Evolutionary conservation across 116 monocot species (phyloP).

Genomic region (Trichopus zeylanicus): DNA sequence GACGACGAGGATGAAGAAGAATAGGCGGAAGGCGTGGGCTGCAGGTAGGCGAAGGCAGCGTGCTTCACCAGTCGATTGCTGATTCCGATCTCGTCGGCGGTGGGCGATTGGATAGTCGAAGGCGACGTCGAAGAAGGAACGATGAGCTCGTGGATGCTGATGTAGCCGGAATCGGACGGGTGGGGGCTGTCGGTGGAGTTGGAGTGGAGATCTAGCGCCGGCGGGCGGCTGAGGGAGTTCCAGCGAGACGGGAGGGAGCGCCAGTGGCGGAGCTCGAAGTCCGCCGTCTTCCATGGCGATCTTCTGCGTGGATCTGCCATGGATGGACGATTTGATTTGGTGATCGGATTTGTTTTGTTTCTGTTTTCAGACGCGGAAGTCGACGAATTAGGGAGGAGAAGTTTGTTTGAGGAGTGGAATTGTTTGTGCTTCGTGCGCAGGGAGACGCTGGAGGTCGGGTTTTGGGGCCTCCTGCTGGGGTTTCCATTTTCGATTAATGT

Average conservation of each 20-base stretch:
- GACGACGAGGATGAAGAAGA: not conserved
- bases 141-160: slow-evolving; percentile 3
- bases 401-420: too few relatives aligned
- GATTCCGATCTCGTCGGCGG: slow-evolving; percentile 11
- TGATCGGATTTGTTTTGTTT: too few relatives aligned
- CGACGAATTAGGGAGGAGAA: too few relatives aligned
- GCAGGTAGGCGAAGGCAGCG: slow-evolving; percentile 30
- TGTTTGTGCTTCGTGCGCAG: too few relatives aligned
- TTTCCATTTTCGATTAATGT: too few relatives aligned
- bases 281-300: slow-evolving; percentile 11
- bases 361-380: too few relatives aligned
- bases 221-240: not conserved
- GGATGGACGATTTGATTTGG: too few relatives aligned
- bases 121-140: not conserved
- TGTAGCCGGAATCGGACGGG: too few relatives aligned
- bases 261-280: not conserved
- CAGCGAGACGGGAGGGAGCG: not conserved
- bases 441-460: too few relatives aligned
- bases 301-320: too few relatives aligned
- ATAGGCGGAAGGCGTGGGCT: slow-evolving; percentile 13
- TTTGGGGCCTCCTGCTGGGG: too few relatives aligned
- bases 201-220: not conserved
- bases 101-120: not conserved
- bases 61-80: slow-evolving; percentile 22
- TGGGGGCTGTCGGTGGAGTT: too few relatives aligned